A percentile compares a stretch with the other conserved stretches of the same genome.
These are phyloP conservation scores for Epichloe hybrida DNA, from an alignment of 2,329 filamentous ascomycete species.

Conservation along the genomic window DNA sequence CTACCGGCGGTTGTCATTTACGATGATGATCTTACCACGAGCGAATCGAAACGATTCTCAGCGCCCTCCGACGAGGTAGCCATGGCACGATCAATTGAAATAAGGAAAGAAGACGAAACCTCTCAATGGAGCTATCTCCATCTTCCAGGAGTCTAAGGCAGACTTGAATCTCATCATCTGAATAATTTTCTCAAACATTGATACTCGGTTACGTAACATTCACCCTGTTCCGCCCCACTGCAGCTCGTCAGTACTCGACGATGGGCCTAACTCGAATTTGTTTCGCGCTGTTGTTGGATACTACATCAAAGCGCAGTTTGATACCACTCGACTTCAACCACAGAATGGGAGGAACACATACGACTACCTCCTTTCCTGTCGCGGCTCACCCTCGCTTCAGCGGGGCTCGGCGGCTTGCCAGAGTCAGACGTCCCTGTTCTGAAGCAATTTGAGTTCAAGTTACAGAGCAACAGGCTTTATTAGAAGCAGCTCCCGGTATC, in stretches of 20 bases:
- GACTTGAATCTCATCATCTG: neutral
- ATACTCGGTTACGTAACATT: neutral
- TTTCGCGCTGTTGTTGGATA: neutral
- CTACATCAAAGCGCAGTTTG: neutral
- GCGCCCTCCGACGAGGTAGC: conserved; percentile 12
- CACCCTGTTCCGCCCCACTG: neutral
- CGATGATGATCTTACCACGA: conserved; percentile 22
- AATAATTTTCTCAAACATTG: neutral
- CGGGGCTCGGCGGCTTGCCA: neutral
- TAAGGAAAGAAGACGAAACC: conserved; percentile 12
- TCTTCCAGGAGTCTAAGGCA: conserved; percentile 21
- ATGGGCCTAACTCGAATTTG: neutral
- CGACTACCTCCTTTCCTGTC: neutral
- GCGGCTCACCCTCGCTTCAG: neutral
- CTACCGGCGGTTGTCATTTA: conserved; percentile 23
- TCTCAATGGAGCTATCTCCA: conserved; percentile 23
- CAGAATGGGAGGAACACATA: neutral
- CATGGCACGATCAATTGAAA: conserved; percentile 9
- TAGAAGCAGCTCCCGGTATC: conserved; percentile 3
- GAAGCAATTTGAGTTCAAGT: neutral
- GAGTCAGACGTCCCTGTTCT: neutral
- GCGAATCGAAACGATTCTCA: conserved; percentile 14
- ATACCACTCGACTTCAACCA: neutral
- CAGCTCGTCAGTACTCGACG: neutral
- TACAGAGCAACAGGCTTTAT: conserved; percentile 6